Evolutionary conservation across 805 yeast genomes (phyloP).

Genomic region (Ogataea glucozyma): DNA sequence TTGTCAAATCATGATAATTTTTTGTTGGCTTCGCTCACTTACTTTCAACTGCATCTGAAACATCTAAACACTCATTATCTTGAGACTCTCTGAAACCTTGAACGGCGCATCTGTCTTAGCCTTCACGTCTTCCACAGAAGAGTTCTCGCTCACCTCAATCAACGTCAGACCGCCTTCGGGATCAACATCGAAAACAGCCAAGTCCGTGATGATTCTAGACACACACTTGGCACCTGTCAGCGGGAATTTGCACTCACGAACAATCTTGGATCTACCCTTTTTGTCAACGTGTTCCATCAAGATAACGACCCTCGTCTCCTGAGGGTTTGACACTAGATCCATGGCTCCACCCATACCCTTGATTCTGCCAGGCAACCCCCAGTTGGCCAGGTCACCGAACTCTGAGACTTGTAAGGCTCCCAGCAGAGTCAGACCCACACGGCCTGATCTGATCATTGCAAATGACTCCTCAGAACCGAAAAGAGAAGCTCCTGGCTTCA

Average conservation of each 20-base stretch:
- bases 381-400: slow-evolving; percentile 51
- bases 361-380: slow-evolving; percentile 53
- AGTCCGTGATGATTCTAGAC: slow-evolving; percentile 46
- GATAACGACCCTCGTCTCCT: slow-evolving; percentile 45
- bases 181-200: slow-evolving; percentile 50
- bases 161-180: slow-evolving; percentile 39
- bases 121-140: slow-evolving; percentile 22
- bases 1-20: no score
- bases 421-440: slow-evolving; percentile 43
- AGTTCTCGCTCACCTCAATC: slow-evolving; percentile 43
- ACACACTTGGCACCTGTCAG: slow-evolving; percentile 49
- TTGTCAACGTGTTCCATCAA: slow-evolving; percentile 50
- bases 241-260: slow-evolving; percentile 45
- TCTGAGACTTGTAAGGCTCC: slow-evolving; percentile 53
- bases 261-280: slow-evolving; percentile 48
- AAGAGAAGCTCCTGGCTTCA: slow-evolving; percentile 46
- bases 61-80: slow-evolving; percentile 11
- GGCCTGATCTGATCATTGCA: slow-evolving; percentile 50
- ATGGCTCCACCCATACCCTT: slow-evolving; percentile 59
- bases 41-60: no score
- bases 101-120: slow-evolving; percentile 44
- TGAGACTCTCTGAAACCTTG: slow-evolving; percentile 34
- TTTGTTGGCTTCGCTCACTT: slow-evolving; percentile 1
- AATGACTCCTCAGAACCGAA: slow-evolving; percentile 54
- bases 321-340: slow-evolving; percentile 51